These are phyloP conservation scores for Phytophthora brassicae DNA, from an alignment of 352 stramenopile genomes.

Conservation along the genomic window DNA sequence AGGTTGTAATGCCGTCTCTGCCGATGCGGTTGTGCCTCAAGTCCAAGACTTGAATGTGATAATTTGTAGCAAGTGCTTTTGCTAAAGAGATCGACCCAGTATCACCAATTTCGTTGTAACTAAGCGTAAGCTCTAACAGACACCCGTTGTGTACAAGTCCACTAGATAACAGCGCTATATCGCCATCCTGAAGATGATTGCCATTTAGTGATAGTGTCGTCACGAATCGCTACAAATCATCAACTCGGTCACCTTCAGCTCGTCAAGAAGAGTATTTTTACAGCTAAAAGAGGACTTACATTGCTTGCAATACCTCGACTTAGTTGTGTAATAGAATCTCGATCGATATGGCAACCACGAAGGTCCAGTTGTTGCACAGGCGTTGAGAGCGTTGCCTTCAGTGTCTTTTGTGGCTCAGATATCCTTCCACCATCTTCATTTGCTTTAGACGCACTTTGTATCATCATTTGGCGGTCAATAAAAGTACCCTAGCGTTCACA, in stretches of 20 bases:
- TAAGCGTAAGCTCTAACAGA: slow-evolving; percentile 58
- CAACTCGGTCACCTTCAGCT: neutral
- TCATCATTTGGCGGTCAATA: slow-evolving; percentile 24
- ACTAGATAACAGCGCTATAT: slow-evolving; percentile 50
- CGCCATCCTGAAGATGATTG: slow-evolving; percentile 62
- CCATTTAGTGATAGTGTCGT: slow-evolving; percentile 58
- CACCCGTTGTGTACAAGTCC: slow-evolving; percentile 57
- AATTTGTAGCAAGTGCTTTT: slow-evolving; percentile 47
- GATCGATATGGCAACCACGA: slow-evolving; percentile 53
- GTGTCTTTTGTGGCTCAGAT: neutral
- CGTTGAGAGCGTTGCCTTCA: neutral
- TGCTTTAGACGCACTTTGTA: slow-evolving; percentile 6
- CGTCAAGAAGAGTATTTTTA: too few species aligned
- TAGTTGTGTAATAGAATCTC: slow-evolving; percentile 43
- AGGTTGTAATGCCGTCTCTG: slow-evolving; percentile 51
- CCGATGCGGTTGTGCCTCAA: slow-evolving; percentile 75
- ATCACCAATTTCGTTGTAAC: slow-evolving; percentile 67
- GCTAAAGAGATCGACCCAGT: slow-evolving; percentile 58
- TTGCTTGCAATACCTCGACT: slow-evolving; percentile 50
- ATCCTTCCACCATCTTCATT: slow-evolving; percentile 8
- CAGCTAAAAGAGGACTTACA: slow-evolving; percentile 31
- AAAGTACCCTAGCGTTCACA: slow-evolving; percentile 30
- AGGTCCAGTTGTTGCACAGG: slow-evolving; percentile 41
- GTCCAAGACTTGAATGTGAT: slow-evolving; percentile 46
- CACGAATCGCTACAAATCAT: slow-evolving; percentile 50